phyloP scores from a whole-genome alignment of 768 basidiomycete species.

The Macrolepiota albuminosa region DNA sequence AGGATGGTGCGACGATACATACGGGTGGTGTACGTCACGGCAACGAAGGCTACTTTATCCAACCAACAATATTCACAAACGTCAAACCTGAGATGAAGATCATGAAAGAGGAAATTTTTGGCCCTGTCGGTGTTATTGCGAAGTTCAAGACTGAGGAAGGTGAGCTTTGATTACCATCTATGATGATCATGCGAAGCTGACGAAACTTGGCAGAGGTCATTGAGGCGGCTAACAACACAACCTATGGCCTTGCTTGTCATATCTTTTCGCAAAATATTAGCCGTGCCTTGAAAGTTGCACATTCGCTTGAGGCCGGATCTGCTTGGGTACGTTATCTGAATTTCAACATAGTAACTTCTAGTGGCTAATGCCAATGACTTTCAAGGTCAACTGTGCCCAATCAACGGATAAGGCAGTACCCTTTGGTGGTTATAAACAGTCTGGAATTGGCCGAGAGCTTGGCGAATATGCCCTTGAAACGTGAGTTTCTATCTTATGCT shows the following conservation, averaged over 20 bases:
- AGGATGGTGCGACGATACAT: conserved; percentile 62
- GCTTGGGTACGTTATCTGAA: conserved; percentile 12
- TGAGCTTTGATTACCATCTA: conserved; percentile 1
- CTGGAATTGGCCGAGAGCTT: conserved; percentile 21
- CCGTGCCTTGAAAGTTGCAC: conserved; percentile 20
- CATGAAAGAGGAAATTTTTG: conserved; percentile 68
- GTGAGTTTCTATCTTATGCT: conserved; percentile 5
- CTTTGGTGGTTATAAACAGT: conserved; percentile 25
- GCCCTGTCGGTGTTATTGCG: conserved; percentile 67
- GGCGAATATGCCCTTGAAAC: conserved; percentile 24
- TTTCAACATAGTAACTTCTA: neutral
- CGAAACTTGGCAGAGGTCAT: conserved; percentile 16
- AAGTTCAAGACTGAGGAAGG: conserved; percentile 60
- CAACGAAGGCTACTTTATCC: conserved; percentile 61
- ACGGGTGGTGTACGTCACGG: conserved; percentile 58
- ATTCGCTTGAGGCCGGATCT: conserved; percentile 19
- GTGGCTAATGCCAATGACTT: neutral
- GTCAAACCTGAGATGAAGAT: conserved; percentile 63
- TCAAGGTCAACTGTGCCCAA: conserved; percentile 19
- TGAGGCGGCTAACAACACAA: conserved; percentile 18
- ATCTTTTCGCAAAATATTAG: conserved; percentile 19
- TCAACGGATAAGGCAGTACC: conserved; percentile 13
- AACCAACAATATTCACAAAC: conserved; percentile 68
- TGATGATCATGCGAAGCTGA: conserved; percentile 25
- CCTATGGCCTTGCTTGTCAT: conserved; percentile 17